Percentiles rank a stretch among this genome's conserved stretches.
Conservation (phyloP, 2,329 filamentous ascomycete genomes). For the Paecilomyces dactylethromorphus region DNA sequence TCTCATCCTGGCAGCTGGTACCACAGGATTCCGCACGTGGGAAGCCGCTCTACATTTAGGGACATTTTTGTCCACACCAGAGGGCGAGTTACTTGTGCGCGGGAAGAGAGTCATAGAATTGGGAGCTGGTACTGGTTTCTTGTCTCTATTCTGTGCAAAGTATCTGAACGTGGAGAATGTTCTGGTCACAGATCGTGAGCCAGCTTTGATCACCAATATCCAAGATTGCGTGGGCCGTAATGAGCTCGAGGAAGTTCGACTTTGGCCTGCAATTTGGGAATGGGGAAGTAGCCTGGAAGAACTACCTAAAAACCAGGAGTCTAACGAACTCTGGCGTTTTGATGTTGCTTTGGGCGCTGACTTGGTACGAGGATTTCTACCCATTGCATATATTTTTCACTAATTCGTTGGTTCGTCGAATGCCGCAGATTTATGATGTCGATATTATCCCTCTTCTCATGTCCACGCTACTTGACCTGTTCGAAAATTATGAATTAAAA, state of each 20-base stretch:
- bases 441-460: conserved; percentile 52
- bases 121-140: conserved; percentile 60
- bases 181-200: conserved; percentile 57
- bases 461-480: conserved; percentile 50
- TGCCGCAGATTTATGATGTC: conserved; percentile 53
- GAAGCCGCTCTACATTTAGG: conserved; percentile 61
- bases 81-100: conserved; percentile 40
- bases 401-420: neutral
- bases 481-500: conserved; percentile 46
- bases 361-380: conserved; percentile 23
- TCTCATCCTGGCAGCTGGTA: conserved; percentile 51
- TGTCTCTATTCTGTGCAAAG: conserved; percentile 58
- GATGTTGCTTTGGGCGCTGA: conserved; percentile 38
- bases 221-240: conserved; percentile 31
- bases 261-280: conserved; percentile 34
- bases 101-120: conserved; percentile 57
- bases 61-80: conserved; percentile 47
- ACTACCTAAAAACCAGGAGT: neutral
- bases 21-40: conserved; percentile 64
- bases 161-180: conserved; percentile 49
- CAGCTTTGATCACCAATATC: conserved; percentile 32
- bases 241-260: conserved; percentile 12
- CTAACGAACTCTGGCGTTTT: conserved; percentile 12
- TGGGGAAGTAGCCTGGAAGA: conserved; percentile 29
- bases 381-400: neutral